phyloP scores from a whole-genome alignment of 495 filamentous ascomycete genomes.

The Poronia punctata region DNA sequence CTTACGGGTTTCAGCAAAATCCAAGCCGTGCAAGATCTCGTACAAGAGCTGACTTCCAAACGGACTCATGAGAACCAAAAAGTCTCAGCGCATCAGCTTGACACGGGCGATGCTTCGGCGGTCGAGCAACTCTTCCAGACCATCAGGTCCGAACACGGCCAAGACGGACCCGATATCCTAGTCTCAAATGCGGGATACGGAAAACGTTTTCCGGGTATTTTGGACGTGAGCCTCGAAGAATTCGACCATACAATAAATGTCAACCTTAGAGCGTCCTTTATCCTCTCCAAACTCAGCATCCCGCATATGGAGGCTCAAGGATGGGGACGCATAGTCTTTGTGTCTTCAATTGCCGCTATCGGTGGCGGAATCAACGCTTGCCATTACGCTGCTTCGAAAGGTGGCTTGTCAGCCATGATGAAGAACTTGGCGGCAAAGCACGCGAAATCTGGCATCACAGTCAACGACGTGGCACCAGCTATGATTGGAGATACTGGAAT shows the following conservation, averaged over 20 bases:
- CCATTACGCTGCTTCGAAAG: conserved; percentile 64
- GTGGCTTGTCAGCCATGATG: conserved; percentile 57
- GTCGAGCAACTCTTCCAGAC: conserved; percentile 46
- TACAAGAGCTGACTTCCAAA: conserved; percentile 24
- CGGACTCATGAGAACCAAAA: conserved; percentile 26
- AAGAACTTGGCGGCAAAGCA: conserved; percentile 57
- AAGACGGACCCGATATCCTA: conserved; percentile 53
- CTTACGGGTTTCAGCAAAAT: conserved; percentile 54
- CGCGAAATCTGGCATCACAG: conserved; percentile 58
- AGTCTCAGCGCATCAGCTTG: conserved; percentile 51
- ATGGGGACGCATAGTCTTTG: conserved; percentile 64
- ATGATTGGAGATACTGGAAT: conserved; percentile 66
- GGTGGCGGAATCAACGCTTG: conserved; percentile 64
- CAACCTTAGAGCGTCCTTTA: conserved; percentile 59
- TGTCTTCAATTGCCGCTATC: conserved; percentile 60
- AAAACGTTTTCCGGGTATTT: conserved; percentile 24
- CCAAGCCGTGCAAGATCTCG: conserved; percentile 38
- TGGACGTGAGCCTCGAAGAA: conserved; percentile 45
- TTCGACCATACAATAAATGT: conserved; percentile 61
- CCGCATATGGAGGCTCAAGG: conserved; percentile 54
- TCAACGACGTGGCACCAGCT: conserved; percentile 69
- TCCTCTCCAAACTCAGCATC: conserved; percentile 57
- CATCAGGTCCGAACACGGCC: conserved; percentile 45
- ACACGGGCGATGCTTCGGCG: conserved; percentile 45
- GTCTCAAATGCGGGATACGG: conserved; percentile 42